Conservation (phyloP, 352 stramenopile species). For the Aphanomyces astaci region DNA sequence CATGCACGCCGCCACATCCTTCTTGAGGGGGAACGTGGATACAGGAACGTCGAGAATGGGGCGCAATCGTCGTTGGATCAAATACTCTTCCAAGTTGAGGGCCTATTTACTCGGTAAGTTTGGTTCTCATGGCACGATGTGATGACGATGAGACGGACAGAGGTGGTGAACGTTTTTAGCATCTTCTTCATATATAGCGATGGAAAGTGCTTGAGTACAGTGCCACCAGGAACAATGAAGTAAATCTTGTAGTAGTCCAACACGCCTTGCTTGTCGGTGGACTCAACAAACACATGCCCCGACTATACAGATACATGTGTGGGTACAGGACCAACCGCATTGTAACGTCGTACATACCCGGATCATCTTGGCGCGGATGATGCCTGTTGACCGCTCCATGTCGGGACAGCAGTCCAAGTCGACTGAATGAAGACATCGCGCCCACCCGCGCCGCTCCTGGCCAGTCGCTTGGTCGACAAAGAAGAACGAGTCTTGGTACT, state of each 20-base stretch:
- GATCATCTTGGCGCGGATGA: not conserved
- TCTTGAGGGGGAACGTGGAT: not conserved
- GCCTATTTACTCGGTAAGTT: not conserved
- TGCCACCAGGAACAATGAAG: not conserved
- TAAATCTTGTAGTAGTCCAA: not conserved
- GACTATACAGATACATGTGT: not conserved
- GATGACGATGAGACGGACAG: not conserved
- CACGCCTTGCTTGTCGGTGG: not conserved
- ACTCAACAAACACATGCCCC: not conserved
- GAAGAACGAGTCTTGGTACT: constrained; percentile 13
- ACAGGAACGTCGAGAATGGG: not conserved
- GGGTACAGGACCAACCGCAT: not conserved
- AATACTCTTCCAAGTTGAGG: constrained; percentile 18
- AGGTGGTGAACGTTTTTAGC: not conserved
- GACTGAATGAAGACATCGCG: constrained; percentile 8
- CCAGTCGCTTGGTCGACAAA: constrained; percentile 8
- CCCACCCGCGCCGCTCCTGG: constrained; percentile 1
- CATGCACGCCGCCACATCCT: constrained; percentile 4
- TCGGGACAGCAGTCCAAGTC: not conserved
- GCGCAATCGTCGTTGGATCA: not conserved
- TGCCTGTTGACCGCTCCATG: not conserved
- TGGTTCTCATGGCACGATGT: too few species aligned
- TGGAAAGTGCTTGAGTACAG: not conserved
- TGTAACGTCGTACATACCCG: not conserved
- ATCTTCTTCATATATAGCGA: not conserved